phyloP scores from a whole-genome alignment of 441 rosid species.

The Biscutella laevigata region DNA sequence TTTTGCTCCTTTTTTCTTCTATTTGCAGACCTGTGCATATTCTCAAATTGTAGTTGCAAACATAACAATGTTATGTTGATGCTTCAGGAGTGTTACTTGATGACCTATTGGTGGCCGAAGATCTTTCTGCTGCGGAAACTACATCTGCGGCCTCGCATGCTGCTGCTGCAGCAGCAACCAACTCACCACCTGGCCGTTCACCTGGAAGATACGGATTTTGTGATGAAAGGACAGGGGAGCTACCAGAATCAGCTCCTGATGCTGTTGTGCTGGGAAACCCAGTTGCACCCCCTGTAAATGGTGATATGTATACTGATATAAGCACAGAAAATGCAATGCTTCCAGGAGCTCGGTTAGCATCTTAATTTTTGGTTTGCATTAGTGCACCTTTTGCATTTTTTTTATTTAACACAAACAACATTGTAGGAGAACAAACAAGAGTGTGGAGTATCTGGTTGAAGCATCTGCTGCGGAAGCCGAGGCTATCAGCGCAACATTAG shows the following conservation, averaged over 20 bases:
- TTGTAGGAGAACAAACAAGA: constrained; percentile 79
- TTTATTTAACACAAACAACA: constrained; percentile 7
- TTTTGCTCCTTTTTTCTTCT: too few species aligned
- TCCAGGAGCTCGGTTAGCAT: constrained; percentile 59
- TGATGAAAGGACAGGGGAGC: constrained; percentile 71
- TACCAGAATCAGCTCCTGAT: constrained; percentile 55
- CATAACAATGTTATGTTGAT: too few species aligned
- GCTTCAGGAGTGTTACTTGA: too few species aligned
- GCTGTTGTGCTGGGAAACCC: constrained; percentile 86
- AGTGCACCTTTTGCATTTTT: not conserved
- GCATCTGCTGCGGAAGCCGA: constrained; percentile 99
- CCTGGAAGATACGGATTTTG: constrained; percentile 65
- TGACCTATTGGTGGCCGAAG: too few species aligned
- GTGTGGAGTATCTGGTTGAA: constrained; percentile 93
- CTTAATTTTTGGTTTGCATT: not conserved
- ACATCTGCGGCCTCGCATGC: too few species aligned
- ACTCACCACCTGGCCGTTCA: constrained; percentile 43
- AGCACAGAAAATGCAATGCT: constrained; percentile 89
- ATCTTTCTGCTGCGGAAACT: too few species aligned
- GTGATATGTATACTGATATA: too few species aligned
- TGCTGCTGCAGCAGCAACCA: too few species aligned
- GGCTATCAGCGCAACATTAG: constrained; percentile 90
- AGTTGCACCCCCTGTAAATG: too few species aligned
- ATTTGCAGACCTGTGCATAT: too few species aligned
- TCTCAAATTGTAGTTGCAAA: too few species aligned